A percentile compares a stretch with the other conserved stretches of the same genome.
Conservation (phyloP, 805 yeast genomes). For the Schwanniomyces pseudopolymorphus region DNA sequence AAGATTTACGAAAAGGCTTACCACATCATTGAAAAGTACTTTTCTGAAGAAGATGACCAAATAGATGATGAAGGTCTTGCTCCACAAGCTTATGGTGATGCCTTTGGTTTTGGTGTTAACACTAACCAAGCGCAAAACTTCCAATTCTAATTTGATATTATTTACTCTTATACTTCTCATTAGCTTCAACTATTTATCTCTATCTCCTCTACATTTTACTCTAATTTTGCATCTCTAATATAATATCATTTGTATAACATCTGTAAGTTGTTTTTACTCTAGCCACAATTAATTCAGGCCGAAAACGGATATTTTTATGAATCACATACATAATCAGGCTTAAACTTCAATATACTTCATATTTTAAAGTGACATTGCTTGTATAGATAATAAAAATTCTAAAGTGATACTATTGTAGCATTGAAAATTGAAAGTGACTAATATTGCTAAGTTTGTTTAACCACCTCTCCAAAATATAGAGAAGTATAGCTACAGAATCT, state of each 20-base stretch:
- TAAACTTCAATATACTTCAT: too few species aligned
- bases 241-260: background rate
- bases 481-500: too few species aligned
- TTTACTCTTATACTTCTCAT: background rate
- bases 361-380: too few species aligned
- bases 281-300: too few species aligned
- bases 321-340: too few species aligned
- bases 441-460: too few species aligned
- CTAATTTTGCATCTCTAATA: conserved; percentile 6
- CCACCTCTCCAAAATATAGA: too few species aligned
- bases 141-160: conserved; percentile 34
- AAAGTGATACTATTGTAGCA: too few species aligned
- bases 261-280: too few species aligned
- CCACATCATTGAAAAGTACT: conserved; percentile 85
- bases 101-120: conserved; percentile 83
- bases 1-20: conserved; percentile 90
- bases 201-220: conserved; percentile 4
- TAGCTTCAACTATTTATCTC: background rate
- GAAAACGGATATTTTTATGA: too few species aligned
- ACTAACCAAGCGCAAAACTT: conserved; percentile 57
- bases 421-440: too few species aligned
- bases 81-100: conserved; percentile 75
- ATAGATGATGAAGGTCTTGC: conserved; percentile 68
- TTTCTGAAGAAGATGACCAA: conserved; percentile 74
- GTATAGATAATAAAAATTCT: too few species aligned